Percentiles rank a stretch among this genome's conserved stretches.
phyloP scores from a whole-genome alignment of 1,284 basidiomycete genomes.

The Agaricales sp. region DNA sequence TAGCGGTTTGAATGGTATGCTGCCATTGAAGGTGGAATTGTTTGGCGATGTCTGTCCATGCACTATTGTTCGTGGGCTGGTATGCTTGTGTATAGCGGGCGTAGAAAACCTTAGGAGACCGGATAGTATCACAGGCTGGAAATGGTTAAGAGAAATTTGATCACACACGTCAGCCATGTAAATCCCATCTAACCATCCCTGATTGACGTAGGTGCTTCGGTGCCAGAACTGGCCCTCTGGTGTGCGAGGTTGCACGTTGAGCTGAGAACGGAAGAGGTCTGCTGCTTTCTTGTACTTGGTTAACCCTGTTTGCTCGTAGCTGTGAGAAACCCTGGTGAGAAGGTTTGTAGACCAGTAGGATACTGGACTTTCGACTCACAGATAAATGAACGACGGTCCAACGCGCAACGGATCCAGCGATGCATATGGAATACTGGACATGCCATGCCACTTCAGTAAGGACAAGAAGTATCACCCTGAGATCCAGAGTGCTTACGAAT shows the following conservation, averaged over 20 bases:
- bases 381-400: slow-evolving; percentile 10
- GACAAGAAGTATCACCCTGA: slow-evolving; percentile 8
- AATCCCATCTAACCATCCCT: slow-evolving; percentile 39
- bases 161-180: slow-evolving; percentile 24
- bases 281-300: slow-evolving; percentile 29
- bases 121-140: not conserved
- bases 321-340: not conserved
- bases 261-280: slow-evolving; percentile 25
- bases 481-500: slow-evolving; percentile 18
- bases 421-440: slow-evolving; percentile 3
- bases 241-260: slow-evolving; percentile 31
- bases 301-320: slow-evolving; percentile 21
- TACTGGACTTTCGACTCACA: slow-evolving; percentile 17
- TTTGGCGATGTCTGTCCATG: slow-evolving; percentile 31
- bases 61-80: slow-evolving; percentile 26
- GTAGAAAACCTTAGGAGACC: slow-evolving; percentile 28
- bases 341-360: no score
- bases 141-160: not conserved
- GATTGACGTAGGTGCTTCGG: slow-evolving; percentile 28
- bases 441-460: not conserved
- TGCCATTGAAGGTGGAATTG: slow-evolving; percentile 35
- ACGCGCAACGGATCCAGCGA: slow-evolving; percentile 10
- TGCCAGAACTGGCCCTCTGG: slow-evolving; percentile 35
- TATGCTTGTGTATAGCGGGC: slow-evolving; percentile 28
- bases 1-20: slow-evolving; percentile 29